Conservation (phyloP, 2,329 filamentous ascomycete species). For the Neofusicoccum ribis region DNA sequence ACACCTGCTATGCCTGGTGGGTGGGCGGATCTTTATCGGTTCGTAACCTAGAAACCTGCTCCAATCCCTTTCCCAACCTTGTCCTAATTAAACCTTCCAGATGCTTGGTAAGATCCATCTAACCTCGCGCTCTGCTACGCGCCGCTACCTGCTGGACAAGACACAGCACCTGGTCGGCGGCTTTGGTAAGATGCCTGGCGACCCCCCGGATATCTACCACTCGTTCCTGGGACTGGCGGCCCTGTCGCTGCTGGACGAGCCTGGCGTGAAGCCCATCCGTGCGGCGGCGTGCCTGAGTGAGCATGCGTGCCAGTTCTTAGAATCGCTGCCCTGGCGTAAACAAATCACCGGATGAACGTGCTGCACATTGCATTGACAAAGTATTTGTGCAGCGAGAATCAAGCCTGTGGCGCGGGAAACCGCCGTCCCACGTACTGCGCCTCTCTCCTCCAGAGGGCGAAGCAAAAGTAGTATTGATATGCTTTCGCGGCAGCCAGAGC, state of each 20-base stretch:
- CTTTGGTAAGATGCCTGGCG: slow-evolving; percentile 48
- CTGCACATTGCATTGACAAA: not conserved
- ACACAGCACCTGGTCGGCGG: slow-evolving; percentile 78
- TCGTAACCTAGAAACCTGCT: slow-evolving; percentile 32
- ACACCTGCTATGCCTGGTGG: slow-evolving; percentile 98
- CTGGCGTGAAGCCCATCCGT: slow-evolving; percentile 70
- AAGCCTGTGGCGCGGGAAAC: not conserved
- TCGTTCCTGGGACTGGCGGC: slow-evolving; percentile 84
- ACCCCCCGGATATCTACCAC: slow-evolving; percentile 72
- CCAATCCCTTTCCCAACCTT: not conserved
- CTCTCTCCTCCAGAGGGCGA: not conserved
- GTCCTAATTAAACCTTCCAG: slow-evolving; percentile 44
- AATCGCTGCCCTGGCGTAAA: slow-evolving; percentile 39
- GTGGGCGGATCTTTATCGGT: slow-evolving; percentile 62
- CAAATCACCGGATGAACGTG: slow-evolving; percentile 24
- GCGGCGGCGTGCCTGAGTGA: slow-evolving; percentile 73
- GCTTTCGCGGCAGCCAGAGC: not conserved
- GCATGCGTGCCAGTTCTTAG: slow-evolving; percentile 45
- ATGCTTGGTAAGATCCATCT: slow-evolving; percentile 35
- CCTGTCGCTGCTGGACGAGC: slow-evolving; percentile 71
- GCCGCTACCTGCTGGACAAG: slow-evolving; percentile 79
- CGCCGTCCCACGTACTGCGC: not conserved
- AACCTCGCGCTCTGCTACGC: slow-evolving; percentile 53
- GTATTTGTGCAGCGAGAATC: not conserved
- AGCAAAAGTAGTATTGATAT: slow-evolving; percentile 11